phyloP scores from a whole-genome alignment of 2,329 filamentous ascomycete genomes.

The Fragosphaeria purpurea region DNA sequence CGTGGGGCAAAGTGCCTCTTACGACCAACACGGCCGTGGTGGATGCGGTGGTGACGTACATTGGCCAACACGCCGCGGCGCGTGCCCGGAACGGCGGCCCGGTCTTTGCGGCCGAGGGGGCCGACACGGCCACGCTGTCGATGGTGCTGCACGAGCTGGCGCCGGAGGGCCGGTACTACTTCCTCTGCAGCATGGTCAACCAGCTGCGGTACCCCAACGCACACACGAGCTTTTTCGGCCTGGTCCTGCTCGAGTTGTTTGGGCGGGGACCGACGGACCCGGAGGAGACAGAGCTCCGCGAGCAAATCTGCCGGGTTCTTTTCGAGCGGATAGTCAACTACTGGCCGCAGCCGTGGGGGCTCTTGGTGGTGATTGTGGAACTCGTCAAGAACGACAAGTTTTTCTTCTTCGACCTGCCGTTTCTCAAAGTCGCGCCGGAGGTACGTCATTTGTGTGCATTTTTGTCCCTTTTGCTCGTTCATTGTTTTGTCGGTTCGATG shows the following conservation, averaged over 20 bases:
- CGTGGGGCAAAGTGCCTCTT: constrained; percentile 56
- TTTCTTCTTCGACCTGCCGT: constrained; percentile 85
- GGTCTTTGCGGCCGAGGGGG: constrained; percentile 53
- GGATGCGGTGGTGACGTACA: constrained; percentile 73
- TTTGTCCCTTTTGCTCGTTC: neutral
- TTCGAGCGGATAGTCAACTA: constrained; percentile 80
- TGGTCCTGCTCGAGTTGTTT: constrained; percentile 75
- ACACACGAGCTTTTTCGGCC: constrained; percentile 88
- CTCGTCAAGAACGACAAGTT: constrained; percentile 85
- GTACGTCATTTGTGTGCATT: constrained; percentile 36
- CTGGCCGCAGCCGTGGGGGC: constrained; percentile 91
- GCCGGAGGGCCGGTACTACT: constrained; percentile 72
- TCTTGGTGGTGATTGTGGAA: constrained; percentile 80
- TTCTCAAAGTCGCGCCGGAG: constrained; percentile 83
- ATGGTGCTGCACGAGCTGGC: constrained; percentile 65
- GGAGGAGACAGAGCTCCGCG: constrained; percentile 72
- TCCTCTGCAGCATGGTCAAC: constrained; percentile 77
- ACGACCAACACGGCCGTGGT: constrained; percentile 61
- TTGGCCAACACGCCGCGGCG: constrained; percentile 63
- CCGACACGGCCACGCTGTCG: constrained; percentile 64
- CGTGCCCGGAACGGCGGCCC: constrained; percentile 50
- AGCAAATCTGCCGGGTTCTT: constrained; percentile 82
- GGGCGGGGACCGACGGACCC: constrained; percentile 62
- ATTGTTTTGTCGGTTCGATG: neutral
- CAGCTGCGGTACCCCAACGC: constrained; percentile 85